A percentile compares a stretch with the other conserved stretches of the same genome.
Conservation (phyloP, 2,329 filamentous ascomycete genomes). For the Calonectria henricotiae region DNA sequence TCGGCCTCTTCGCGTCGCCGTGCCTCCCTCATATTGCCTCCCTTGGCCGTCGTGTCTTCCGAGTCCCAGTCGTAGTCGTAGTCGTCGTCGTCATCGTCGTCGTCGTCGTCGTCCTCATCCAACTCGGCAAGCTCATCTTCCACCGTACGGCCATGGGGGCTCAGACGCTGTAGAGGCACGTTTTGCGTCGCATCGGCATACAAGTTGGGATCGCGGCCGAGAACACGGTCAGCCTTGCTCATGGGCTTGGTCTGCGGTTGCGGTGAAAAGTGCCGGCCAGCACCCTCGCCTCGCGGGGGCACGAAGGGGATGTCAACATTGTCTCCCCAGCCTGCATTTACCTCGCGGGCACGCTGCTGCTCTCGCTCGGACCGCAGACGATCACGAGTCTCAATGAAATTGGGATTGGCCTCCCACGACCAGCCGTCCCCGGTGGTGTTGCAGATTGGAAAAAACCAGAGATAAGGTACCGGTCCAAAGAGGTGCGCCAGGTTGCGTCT, state of each 20-base stretch:
- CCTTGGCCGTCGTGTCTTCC: conserved; percentile 55
- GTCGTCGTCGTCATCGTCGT: conserved; percentile 47
- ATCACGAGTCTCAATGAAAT: conserved; percentile 83
- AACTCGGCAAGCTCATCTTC: conserved; percentile 63
- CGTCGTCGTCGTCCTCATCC: conserved; percentile 53
- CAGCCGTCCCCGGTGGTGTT: conserved; percentile 95
- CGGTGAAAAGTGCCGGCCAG: conserved; percentile 57
- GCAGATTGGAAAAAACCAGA: conserved; percentile 87
- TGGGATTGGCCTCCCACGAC: conserved; percentile 89
- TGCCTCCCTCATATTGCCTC: conserved; percentile 48
- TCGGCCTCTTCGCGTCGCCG: conserved; percentile 62
- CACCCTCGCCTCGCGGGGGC: conserved; percentile 48
- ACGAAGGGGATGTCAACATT: conserved; percentile 48
- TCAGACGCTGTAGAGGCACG: conserved; percentile 66
- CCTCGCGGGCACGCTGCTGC: conserved; percentile 75
- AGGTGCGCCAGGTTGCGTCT: conserved; percentile 85
- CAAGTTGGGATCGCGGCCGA: conserved; percentile 72
- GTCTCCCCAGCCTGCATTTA: conserved; percentile 78
- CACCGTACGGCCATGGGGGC: conserved; percentile 63
- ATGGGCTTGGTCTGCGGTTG: conserved; percentile 56
- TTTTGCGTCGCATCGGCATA: conserved; percentile 67
- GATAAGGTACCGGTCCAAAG: conserved; percentile 80
- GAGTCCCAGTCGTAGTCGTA: conserved; percentile 55
- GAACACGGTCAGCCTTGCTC: conserved; percentile 73
- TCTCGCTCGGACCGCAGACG: conserved; percentile 72